Evolutionary conservation across 306 rosid genomes (phyloP).

Genomic region (Gynostemma pentaphyllum): DNA sequence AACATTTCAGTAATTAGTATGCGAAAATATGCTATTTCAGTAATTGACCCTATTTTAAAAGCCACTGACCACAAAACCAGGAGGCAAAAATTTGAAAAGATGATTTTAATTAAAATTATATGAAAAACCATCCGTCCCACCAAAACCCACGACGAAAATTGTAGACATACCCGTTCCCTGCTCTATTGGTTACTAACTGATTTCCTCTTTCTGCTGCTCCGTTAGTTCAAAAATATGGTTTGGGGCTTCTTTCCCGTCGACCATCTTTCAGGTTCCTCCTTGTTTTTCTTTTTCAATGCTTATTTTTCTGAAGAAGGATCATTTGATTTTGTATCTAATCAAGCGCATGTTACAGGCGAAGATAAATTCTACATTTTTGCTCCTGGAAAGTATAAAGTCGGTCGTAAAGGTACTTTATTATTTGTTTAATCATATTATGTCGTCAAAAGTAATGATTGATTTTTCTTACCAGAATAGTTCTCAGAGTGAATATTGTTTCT

Average conservation of each 20-base stretch:
- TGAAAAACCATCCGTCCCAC: no score
- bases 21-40: no score
- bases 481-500: not conserved
- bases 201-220: no score
- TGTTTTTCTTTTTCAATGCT: not conserved
- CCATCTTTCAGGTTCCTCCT: constrained; percentile 42
- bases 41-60: no score
- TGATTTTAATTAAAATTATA: no score
- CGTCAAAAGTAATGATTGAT: not conserved
- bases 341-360: constrained; percentile 42
- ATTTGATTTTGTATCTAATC: not conserved
- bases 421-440: not conserved
- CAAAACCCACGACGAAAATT: no score
- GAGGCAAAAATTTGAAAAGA: no score
- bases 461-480: not conserved
- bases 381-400: constrained; percentile 63
- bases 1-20: no score
- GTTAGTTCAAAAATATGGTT: constrained; percentile 55
- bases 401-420: constrained; percentile 66
- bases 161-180: no score
- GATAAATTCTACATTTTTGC: constrained; percentile 60
- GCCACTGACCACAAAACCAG: no score
- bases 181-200: no score
- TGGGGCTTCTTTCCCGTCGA: constrained; percentile 77
- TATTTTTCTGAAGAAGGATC: not conserved